Base-by-base conservation (phyloP, 306 rosid genomes). In the Cucumis hystrix region DNA sequence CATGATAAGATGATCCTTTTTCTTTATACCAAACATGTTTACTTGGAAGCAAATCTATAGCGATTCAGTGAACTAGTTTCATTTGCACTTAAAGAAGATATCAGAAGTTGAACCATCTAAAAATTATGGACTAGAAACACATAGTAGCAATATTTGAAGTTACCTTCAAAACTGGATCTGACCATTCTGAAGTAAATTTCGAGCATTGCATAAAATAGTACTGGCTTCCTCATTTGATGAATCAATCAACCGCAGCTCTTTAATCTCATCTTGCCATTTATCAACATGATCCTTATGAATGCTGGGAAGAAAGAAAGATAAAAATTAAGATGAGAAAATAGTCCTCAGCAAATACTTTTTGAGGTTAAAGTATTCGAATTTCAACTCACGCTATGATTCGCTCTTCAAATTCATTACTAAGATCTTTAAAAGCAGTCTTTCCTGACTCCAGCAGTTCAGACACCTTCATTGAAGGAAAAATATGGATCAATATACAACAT, bases 241-340 rank as follows among this genome's bases (percentile, higher is more conserved):
- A 84, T 89, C 97, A 0, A 91, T 86, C 80, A 82, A 63, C 39
- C 93, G 87, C 80, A 91, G 72, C 41, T 84, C 89, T 59, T 86
- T 85, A 78, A 94, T 87, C 79, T 94, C 93, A 75, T 92, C 91
- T 82, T 87, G 92, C 97, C 98, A 94, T 72, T 89, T 89, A 70
- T 92, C 95, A 0, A 88, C 87, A 59, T 84, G 89, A 81, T 90
- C 93, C 84, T 90, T 89, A 47, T 90, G 93, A 78, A 89, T 86
- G 91, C 98, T 89, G 83, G 82, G 11, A 17, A 25, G 37, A 60
- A 41, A 43, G 49, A 43, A 43, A 43, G 49, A 69, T 23, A 55
- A n/a, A 37, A 2, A 64, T 2, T 4, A 17, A 20, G 47, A 30
- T 33, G 37, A 57, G 64, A 39, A 61, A 70, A 20, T 4, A 21